phyloP scores from a whole-genome alignment of 2,329 filamentous ascomycete genomes.

The Fusarium gaditjirri region DNA sequence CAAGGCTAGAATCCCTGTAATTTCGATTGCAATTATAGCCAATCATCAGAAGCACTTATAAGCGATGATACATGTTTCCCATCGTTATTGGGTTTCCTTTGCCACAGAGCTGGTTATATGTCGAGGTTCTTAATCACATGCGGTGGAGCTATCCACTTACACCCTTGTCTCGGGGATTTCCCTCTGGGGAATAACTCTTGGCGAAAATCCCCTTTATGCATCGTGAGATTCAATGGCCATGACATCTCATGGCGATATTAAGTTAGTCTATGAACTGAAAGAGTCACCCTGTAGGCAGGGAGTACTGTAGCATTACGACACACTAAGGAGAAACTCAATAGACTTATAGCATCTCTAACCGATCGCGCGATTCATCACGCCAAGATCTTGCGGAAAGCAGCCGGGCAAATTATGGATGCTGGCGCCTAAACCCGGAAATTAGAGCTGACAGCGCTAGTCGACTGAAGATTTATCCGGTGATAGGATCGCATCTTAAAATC shows the following conservation, averaged over 20 bases:
- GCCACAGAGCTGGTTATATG: too few species aligned
- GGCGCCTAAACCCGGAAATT: neutral
- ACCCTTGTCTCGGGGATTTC: neutral
- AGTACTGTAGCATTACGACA: rapidly evolving
- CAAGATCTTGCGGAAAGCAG: neutral
- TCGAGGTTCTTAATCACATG: rapidly evolving
- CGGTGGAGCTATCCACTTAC: neutral
- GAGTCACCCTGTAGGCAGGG: rapidly evolving
- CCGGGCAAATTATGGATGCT: neutral
- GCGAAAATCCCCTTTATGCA: neutral
- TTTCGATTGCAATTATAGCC: neutral
- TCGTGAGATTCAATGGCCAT: too few species aligned
- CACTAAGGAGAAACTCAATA: neutral
- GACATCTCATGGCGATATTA: rapidly evolving
- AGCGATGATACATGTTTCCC: rapidly evolving
- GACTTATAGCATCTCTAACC: neutral
- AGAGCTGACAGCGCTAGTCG: neutral
- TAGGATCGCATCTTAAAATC: neutral
- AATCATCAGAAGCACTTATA: rapidly evolving
- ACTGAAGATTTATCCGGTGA: neutral
- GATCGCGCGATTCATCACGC: neutral
- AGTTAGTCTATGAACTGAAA: rapidly evolving
- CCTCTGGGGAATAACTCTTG: neutral
- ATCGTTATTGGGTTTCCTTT: too few species aligned
- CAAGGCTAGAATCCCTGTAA: neutral